Evolutionary conservation across 2,329 filamentous ascomycete genomes (phyloP).

Genomic region (Phyllosticta paracitricarpa): DNA sequence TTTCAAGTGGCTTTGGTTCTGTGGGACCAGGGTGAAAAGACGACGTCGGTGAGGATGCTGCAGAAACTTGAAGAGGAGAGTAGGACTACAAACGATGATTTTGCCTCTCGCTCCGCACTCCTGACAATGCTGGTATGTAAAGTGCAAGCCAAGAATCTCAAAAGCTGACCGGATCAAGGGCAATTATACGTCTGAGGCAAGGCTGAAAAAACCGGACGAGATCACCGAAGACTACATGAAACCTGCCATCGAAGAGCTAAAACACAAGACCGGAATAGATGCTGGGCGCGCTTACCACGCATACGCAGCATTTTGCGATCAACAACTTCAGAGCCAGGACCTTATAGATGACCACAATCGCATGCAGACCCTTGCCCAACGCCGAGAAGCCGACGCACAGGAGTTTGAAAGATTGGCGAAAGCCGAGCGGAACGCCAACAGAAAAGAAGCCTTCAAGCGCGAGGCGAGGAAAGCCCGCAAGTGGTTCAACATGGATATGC

Average conservation of each 20-base stretch:
- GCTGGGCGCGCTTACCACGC: conserved; percentile 87
- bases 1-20: conserved; percentile 81
- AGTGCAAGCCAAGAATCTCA: background rate
- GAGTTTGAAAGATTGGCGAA: conserved; percentile 57
- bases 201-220: conserved; percentile 79
- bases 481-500: conserved; percentile 84
- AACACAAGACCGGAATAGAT: conserved; percentile 56
- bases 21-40: conserved; percentile 89
- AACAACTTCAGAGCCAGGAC: conserved; percentile 81
- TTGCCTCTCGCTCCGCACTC: conserved; percentile 46
- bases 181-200: conserved; percentile 78
- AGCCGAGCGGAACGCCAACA: conserved; percentile 38
- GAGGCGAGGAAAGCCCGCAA: conserved; percentile 64
- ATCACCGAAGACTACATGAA: conserved; percentile 82
- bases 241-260: conserved; percentile 73
- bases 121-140: conserved; percentile 63
- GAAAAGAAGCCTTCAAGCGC: conserved; percentile 41
- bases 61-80: conserved; percentile 47
- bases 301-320: conserved; percentile 90
- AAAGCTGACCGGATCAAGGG: conserved; percentile 40
- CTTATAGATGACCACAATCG: conserved; percentile 75
- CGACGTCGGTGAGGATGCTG: conserved; percentile 79
- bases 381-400: conserved; percentile 69
- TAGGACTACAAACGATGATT: conserved; percentile 16
- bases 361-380: conserved; percentile 66